phyloP scores from a whole-genome alignment of 73 alveolate species.

The Blepharisma stoltei region DNA sequence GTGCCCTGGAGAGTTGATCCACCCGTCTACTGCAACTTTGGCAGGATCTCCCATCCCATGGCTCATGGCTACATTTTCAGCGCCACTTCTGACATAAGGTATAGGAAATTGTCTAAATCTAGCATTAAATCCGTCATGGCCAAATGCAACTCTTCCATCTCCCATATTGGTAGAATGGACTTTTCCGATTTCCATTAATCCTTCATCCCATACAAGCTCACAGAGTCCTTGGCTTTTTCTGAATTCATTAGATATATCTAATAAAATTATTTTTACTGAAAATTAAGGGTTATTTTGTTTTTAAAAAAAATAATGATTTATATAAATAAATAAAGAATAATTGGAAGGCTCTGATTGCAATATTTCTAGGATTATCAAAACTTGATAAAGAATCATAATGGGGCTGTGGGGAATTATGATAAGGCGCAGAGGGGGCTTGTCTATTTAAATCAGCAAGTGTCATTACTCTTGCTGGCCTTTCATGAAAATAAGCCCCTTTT shows the following conservation, averaged over 20 bases:
- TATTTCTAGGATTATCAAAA: constrained; percentile 38
- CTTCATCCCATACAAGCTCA: constrained; percentile 80
- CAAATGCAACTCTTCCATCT: constrained; percentile 84
- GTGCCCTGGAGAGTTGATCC: constrained; percentile 99
- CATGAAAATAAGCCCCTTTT: background rate
- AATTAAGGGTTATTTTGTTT: constrained; percentile 75
- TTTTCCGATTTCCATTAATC: constrained; percentile 70
- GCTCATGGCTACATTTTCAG: constrained; percentile 92
- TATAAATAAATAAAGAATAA: constrained; percentile 7
- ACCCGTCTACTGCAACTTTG: constrained; percentile 93
- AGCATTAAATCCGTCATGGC: constrained; percentile 92
- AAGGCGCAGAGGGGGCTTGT: background rate
- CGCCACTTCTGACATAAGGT: constrained; percentile 58
- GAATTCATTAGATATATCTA: constrained; percentile 90
- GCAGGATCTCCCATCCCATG: constrained; percentile 75
- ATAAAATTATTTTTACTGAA: no score
- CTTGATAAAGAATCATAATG: constrained; percentile 35
- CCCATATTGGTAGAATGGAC: constrained; percentile 93
- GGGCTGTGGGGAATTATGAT: constrained; percentile 32
- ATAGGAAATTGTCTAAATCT: constrained; percentile 83
- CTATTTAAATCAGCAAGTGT: constrained; percentile 21
- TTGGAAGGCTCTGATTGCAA: constrained; percentile 50
- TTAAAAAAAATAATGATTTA: no score
- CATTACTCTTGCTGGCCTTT: background rate
- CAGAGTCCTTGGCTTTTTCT: constrained; percentile 75